phyloP scores from a whole-genome alignment of 2,329 filamentous ascomycete genomes.

The Leptographium procerum region DNA sequence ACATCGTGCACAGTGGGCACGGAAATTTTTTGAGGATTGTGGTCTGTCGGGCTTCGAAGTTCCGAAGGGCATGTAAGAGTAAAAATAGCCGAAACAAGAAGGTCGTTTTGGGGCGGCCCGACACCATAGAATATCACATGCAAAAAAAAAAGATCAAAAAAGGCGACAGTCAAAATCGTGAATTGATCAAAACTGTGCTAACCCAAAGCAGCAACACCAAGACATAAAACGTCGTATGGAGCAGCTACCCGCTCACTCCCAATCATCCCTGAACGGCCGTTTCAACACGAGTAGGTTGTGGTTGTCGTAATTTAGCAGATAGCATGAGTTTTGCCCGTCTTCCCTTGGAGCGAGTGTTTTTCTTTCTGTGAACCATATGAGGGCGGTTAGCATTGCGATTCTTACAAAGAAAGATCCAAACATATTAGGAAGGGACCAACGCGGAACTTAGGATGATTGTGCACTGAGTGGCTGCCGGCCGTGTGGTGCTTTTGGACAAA shows the following conservation, averaged over 20 bases:
- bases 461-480: constrained; percentile 38
- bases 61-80: neutral
- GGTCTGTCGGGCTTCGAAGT: too few relatives aligned
- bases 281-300: neutral
- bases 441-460: constrained; percentile 39
- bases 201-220: neutral
- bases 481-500: constrained; percentile 49
- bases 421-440: constrained; percentile 23
- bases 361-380: constrained; percentile 41
- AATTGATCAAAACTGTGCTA: neutral
- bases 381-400: constrained; percentile 1
- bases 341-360: constrained; percentile 78
- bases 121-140: neutral
- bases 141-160: neutral
- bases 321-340: constrained; percentile 81
- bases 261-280: neutral
- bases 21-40: too few relatives aligned
- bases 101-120: neutral
- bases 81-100: neutral
- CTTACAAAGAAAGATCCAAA: neutral
- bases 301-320: constrained; percentile 51
- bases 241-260: neutral
- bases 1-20: neutral
- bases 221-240: neutral
- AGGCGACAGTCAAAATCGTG: neutral